phyloP scores from a whole-genome alignment of 2,329 filamentous ascomycete species.

The Ophiostoma angusticollis region DNA sequence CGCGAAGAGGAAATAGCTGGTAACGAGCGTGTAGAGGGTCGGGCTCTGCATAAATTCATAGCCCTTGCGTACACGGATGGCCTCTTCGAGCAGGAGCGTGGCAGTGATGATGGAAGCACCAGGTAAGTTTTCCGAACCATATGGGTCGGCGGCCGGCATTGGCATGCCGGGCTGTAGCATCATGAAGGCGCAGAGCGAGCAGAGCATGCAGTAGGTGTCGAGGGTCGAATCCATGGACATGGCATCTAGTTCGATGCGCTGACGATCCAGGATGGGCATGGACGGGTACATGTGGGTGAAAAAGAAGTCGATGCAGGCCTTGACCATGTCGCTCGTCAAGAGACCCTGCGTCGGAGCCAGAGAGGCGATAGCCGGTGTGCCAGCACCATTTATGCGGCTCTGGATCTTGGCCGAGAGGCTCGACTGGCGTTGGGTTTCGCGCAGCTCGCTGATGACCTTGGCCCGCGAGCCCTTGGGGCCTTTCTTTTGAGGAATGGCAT shows the following conservation, averaged over 20 bases:
- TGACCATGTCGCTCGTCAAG: slow-evolving; percentile 48
- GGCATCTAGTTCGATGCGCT: slow-evolving; percentile 43
- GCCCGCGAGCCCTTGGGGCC: slow-evolving; percentile 62
- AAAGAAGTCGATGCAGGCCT: slow-evolving; percentile 55
- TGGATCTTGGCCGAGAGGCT: slow-evolving; percentile 50
- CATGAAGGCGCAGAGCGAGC: slow-evolving; percentile 53
- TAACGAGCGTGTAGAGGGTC: slow-evolving; percentile 47
- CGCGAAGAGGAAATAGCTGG: slow-evolving; percentile 69
- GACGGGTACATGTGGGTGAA: slow-evolving; percentile 54
- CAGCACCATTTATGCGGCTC: slow-evolving; percentile 44
- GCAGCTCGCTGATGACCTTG: slow-evolving; percentile 62
- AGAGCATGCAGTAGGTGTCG: slow-evolving; percentile 51
- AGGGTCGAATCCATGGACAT: slow-evolving; percentile 48
- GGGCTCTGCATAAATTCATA: slow-evolving; percentile 47
- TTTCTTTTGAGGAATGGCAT: slow-evolving; percentile 64
- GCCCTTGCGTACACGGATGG: slow-evolving; percentile 48
- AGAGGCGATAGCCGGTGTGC: slow-evolving; percentile 28
- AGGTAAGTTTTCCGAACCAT: slow-evolving; percentile 41
- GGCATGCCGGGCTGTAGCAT: slow-evolving; percentile 57
- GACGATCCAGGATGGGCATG: slow-evolving; percentile 48
- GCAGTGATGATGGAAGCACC: slow-evolving; percentile 51
- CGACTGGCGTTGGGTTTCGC: slow-evolving; percentile 54
- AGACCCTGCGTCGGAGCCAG: slow-evolving; percentile 46
- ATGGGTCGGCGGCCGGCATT: slow-evolving; percentile 39
- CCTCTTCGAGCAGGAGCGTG: slow-evolving; percentile 55